Conservation (phyloP, 2,329 filamentous ascomycete species). For the Pseudopyrenochaeta lycopersici region DNA sequence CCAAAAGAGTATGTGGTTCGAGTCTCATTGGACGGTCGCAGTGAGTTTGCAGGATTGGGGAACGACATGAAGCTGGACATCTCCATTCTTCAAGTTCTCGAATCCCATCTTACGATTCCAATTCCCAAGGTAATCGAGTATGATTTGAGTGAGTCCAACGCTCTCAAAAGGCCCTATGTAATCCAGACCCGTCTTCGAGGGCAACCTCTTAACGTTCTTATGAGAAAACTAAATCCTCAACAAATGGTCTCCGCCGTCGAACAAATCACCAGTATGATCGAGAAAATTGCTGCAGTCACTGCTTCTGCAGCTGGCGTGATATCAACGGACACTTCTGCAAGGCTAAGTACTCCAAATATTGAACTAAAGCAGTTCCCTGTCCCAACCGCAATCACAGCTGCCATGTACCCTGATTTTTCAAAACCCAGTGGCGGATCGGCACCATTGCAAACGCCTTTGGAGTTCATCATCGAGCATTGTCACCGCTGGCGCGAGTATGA, state of each 20-base stretch:
- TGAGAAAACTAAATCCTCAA: not conserved
- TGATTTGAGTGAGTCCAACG: not conserved
- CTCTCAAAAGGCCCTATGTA: constrained; percentile 2
- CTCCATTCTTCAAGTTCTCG: not conserved
- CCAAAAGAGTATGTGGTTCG: constrained; percentile 19
- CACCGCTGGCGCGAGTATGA: constrained; percentile 6
- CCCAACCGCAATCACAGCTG: not conserved
- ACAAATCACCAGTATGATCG: not conserved
- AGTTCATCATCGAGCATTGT: not conserved
- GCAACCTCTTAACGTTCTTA: not conserved
- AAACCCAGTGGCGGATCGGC: not conserved
- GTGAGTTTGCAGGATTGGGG: not conserved
- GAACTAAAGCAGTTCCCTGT: not conserved
- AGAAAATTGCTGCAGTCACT: constrained; percentile 6
- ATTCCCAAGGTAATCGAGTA: constrained; percentile 3
- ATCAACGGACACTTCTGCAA: not conserved
- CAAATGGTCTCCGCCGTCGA: constrained; percentile 4
- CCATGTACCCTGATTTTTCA: not conserved
- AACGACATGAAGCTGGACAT: constrained; percentile 1
- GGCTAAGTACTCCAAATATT: not conserved
- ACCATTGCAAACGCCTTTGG: constrained; percentile 2
- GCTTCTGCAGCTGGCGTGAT: constrained; percentile 4
- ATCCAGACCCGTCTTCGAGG: constrained; percentile 8
- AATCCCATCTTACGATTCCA: not conserved
- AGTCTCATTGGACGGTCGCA: not conserved